Evolutionary conservation across 2,329 filamentous ascomycete genomes (phyloP).

Genomic region (Neonectria hederae): DNA sequence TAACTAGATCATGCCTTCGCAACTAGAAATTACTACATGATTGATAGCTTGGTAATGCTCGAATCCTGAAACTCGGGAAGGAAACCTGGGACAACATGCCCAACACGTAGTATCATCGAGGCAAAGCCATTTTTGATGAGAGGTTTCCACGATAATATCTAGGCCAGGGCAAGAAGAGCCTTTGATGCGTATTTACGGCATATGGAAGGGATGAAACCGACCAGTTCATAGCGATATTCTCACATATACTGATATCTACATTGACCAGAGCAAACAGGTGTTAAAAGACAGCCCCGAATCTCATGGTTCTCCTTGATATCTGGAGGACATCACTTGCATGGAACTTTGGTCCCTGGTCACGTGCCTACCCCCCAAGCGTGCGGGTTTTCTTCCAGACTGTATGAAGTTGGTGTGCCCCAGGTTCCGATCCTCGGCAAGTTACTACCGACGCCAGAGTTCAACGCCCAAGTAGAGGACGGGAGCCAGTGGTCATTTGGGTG

Average conservation of each 20-base stretch:
- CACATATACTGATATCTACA: not conserved
- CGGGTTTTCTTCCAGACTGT: not conserved
- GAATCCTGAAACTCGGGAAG: not conserved
- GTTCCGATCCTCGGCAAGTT: not conserved
- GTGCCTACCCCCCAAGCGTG: not conserved
- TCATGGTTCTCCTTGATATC: not conserved
- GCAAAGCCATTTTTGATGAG: not conserved
- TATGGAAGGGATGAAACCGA: not conserved
- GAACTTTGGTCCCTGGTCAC: constrained; percentile 3
- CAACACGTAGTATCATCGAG: not conserved
- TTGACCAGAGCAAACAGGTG: not conserved
- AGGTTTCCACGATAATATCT: not conserved
- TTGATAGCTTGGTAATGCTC: not conserved
- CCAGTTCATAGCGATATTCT: not conserved
- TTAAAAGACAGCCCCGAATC: not conserved
- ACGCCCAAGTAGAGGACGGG: not conserved
- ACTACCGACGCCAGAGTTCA: not conserved
- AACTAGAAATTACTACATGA: not conserved
- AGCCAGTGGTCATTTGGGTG: too few species aligned
- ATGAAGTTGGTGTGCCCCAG: constrained; percentile 1
- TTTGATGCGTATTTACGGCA: not conserved
- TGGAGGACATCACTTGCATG: not conserved
- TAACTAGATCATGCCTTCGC: not conserved
- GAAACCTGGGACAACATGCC: not conserved
- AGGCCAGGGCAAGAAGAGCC: not conserved